A percentile compares a stretch with the other conserved stretches of the same genome.
Conservation (phyloP, 2,329 filamentous ascomycete species). For the Paecilomyces fulvus region DNA sequence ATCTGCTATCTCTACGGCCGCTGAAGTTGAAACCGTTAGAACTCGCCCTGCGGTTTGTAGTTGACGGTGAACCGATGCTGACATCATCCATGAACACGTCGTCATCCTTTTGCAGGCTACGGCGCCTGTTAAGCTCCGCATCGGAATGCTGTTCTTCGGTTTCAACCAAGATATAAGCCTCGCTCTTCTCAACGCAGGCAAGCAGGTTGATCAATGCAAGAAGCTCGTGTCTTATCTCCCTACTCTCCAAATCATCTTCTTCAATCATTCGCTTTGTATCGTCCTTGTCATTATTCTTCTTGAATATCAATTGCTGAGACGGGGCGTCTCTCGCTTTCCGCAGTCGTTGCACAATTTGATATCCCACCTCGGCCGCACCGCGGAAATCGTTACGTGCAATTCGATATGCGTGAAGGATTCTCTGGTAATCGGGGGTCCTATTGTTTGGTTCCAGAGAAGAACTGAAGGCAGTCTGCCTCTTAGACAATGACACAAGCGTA, state of each 20-base stretch:
- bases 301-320: constrained; percentile 25
- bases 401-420: constrained; percentile 85
- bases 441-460: constrained; percentile 30
- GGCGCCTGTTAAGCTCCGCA: constrained; percentile 36
- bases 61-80: constrained; percentile 10
- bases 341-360: constrained; percentile 48
- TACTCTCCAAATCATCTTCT: constrained; percentile 42
- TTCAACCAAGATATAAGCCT: constrained; percentile 63
- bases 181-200: constrained; percentile 71
- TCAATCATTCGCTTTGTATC: constrained; percentile 20
- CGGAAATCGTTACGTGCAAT: constrained; percentile 79
- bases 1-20: constrained; percentile 14
- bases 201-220: constrained; percentile 89
- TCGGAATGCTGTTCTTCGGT: constrained; percentile 23
- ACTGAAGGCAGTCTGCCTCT: constrained; percentile 56
- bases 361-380: constrained; percentile 55
- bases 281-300: constrained; percentile 28
- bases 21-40: constrained; percentile 14
- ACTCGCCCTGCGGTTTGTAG: constrained; percentile 12
- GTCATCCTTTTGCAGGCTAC: constrained; percentile 35
- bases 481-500: constrained; percentile 64
- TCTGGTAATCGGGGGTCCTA: constrained; percentile 62
- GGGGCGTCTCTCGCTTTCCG: constrained; percentile 27
- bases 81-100: constrained; percentile 33
- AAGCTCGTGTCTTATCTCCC: constrained; percentile 58